Percentiles rank a stretch among this genome's conserved stretches.
Conservation (phyloP, 306 rosid genomes). For the Sicyos edulis region DNA sequence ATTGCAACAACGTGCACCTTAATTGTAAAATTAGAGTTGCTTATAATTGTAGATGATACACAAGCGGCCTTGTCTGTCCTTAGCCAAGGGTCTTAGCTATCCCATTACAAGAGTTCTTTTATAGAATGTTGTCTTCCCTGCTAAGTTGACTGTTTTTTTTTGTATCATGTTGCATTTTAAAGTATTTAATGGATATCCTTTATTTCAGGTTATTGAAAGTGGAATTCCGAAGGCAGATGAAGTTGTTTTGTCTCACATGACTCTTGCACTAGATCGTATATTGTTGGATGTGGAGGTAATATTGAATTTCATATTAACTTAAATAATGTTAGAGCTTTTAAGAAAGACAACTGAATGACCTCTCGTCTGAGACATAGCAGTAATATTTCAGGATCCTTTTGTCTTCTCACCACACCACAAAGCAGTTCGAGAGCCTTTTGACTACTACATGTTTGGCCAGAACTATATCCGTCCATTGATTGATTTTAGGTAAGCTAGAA, state of each 20-base stretch:
- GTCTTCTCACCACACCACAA: slow-evolving; percentile 77
- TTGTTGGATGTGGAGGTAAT: slow-evolving; percentile 81
- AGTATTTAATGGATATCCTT: not conserved
- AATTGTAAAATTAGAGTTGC: not conserved
- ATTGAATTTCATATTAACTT: slow-evolving; percentile 13
- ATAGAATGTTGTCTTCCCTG: slow-evolving; percentile 6
- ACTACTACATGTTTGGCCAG: slow-evolving; percentile 89
- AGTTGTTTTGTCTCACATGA: slow-evolving; percentile 72
- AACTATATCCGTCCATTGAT: slow-evolving; percentile 85
- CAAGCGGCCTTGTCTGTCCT: not conserved
- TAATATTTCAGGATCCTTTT: slow-evolving; percentile 80
- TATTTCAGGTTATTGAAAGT: slow-evolving; percentile 59
- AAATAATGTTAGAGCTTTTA: slow-evolving; percentile 20
- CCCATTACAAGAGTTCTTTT: not conserved
- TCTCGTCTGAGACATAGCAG: slow-evolving; percentile 28
- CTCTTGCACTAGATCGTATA: slow-evolving; percentile 64
- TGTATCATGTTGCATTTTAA: not conserved
- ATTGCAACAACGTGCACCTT: not conserved
- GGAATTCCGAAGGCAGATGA: slow-evolving; percentile 75
- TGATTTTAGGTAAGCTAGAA: slow-evolving; percentile 67
- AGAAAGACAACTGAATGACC: slow-evolving; percentile 18
- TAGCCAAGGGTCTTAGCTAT: not conserved
- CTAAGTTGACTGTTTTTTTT: not conserved
- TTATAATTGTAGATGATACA: not conserved
- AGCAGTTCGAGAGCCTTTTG: slow-evolving; percentile 92